These are phyloP conservation scores for Cicer cuneatum DNA, from an alignment of 306 rosid species.

Conservation along the genomic window DNA sequence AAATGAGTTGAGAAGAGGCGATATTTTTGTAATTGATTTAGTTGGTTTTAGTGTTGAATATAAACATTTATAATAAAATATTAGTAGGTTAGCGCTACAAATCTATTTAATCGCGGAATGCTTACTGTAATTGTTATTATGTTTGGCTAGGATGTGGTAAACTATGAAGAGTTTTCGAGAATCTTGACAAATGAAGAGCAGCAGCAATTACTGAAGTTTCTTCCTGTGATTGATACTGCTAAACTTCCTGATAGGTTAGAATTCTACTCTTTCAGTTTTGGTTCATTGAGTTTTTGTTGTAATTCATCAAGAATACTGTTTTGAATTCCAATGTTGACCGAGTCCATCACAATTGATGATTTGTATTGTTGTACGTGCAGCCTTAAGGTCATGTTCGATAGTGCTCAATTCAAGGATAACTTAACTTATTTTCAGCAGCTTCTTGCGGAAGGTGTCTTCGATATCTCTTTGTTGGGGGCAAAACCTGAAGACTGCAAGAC, in stretches of 20 bases:
- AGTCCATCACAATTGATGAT: conserved; percentile 36
- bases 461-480: conserved; percentile 66
- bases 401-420: conserved; percentile 87
- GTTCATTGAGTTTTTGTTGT: not conserved
- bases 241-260: conserved; percentile 82
- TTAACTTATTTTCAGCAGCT: conserved; percentile 85
- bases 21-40: not conserved
- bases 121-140: conserved; percentile 45
- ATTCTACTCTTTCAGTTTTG: conserved; percentile 39
- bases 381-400: conserved; percentile 72
- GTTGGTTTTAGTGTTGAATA: not conserved
- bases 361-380: conserved; percentile 66
- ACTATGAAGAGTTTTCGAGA: conserved; percentile 76
- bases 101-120: conserved; percentile 35
- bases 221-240: conserved; percentile 73
- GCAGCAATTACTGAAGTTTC: conserved; percentile 76
- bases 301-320: conserved; percentile 26
- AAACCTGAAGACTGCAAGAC: conserved; percentile 89
- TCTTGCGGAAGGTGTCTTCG: conserved; percentile 85
- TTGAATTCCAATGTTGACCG: conserved; percentile 1
- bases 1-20: conserved; percentile 2
- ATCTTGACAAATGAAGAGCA: conserved; percentile 90
- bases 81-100: not conserved
- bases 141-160: conserved; percentile 70
- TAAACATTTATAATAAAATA: conserved; percentile 18